A percentile compares a stretch with the other conserved stretches of the same genome.
Evolutionary conservation across 805 yeast species (phyloP).

Genomic region (Saccharomyces eubayanus): DNA sequence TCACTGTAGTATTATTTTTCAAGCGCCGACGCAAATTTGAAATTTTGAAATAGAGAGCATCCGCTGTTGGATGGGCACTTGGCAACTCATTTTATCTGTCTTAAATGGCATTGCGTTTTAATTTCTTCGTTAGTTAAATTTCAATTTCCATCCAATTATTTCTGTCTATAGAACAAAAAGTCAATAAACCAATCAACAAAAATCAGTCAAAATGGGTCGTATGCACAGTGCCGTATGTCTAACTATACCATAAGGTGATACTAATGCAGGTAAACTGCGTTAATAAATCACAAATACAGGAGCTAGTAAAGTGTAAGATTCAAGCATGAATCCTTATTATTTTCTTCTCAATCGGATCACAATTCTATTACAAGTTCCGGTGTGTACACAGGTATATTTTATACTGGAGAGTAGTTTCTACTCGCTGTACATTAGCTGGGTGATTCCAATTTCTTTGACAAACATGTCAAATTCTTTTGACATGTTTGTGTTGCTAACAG

Average conservation of each 20-base stretch:
- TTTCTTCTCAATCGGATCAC: slow-evolving; percentile 17
- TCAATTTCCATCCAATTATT: neutral
- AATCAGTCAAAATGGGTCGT: slow-evolving; percentile 91
- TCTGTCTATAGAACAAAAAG: neutral
- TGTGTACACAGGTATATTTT: neutral
- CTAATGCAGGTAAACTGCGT: neutral
- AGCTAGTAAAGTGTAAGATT: slow-evolving; percentile 1
- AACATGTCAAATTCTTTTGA: neutral
- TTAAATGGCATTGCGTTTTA: too few relatives aligned
- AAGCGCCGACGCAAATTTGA: too few relatives aligned
- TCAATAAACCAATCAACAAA: slow-evolving; percentile 17
- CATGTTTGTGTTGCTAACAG: neutral
- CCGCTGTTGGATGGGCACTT: too few relatives aligned
- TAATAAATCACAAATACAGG: neutral
- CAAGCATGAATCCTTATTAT: slow-evolving; percentile 3
- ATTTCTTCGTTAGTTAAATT: neutral
- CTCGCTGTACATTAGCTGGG: slow-evolving; percentile 30
- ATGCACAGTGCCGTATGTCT: slow-evolving; percentile 94
- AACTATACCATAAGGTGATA: slow-evolving; percentile 4
- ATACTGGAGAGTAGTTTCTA: neutral
- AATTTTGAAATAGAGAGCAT: too few relatives aligned
- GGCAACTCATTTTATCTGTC: too few relatives aligned
- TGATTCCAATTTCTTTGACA: slow-evolving; percentile 24
- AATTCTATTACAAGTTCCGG: slow-evolving; percentile 3
- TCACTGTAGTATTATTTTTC: too few relatives aligned